Base-by-base conservation (phyloP, 208 protist genomes). In the Leishmania turanica region DNA sequence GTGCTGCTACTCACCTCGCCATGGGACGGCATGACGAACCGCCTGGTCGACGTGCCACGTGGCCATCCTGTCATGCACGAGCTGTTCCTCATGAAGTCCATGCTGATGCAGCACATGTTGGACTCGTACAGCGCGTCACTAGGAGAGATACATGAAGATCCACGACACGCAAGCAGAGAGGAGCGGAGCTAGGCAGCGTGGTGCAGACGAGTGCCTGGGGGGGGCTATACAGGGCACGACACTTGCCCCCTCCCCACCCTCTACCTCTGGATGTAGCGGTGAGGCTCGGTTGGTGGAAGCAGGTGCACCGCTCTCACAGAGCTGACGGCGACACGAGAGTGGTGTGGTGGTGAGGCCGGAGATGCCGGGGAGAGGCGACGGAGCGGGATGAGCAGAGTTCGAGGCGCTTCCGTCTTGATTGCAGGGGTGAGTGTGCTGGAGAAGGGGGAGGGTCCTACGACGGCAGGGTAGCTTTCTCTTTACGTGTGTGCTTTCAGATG, bases 51-150 rank as follows among this genome's bases (percentile, higher is more conserved):
- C 65, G 88, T 94, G 27, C 89, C 91, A 8, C 85, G 84, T 42
- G 85, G 89, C n/a, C 84, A 94, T 69, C 69, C 86, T 53, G 64
- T 88, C 74, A 88, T 88, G 77, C 91, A 94, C 77, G 83, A 91
- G 49, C 65, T 94, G 9, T 90, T 92, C 54, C 74, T 94, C 54
- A 86, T 88, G 76, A 84, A 74, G 60, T 72, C 80, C 19, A 92
- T 94, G 91, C 56, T 94, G 71, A 74, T 68, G 37, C 49, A 81
- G 75, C 89, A 94, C 83, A 65, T 89, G 80, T 69, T 90, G 74
- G 89, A 92, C 64, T 79, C 68, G 58, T 92, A 92, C 84, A 75
- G 80, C 69, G 77, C 75, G 6, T 83, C 82, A 15, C 73, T 92
- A 47, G 24, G 9, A n/a, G 47, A 62, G 34, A 54, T 76, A 27